Evolutionary conservation across 1,284 basidiomycete species (phyloP).

Genomic region (Taiwanofungus camphoratus): DNA sequence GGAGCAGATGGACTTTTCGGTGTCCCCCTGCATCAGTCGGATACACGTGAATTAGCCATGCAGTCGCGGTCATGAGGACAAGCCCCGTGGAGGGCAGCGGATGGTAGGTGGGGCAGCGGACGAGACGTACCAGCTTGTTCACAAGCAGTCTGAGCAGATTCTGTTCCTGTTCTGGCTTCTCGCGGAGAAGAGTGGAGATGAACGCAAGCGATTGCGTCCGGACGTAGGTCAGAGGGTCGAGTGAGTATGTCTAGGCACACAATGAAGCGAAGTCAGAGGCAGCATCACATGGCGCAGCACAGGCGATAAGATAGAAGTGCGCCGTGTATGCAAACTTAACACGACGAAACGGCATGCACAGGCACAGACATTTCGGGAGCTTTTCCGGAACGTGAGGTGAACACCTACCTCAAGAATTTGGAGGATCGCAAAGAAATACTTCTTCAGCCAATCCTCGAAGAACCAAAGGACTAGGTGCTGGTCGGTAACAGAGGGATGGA

Average conservation of each 20-base stretch:
- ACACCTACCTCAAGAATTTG: conserved; percentile 80
- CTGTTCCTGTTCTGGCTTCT: conserved; percentile 96
- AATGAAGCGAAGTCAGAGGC: too few species aligned
- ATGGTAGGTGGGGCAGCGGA: not conserved
- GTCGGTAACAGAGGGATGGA: conserved; percentile 65
- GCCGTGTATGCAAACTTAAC: too few species aligned
- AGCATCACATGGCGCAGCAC: too few species aligned
- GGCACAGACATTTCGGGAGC: conserved; percentile 7
- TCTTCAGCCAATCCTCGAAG: conserved; percentile 98
- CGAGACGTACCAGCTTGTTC: conserved; percentile 78
- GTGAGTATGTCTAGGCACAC: conserved; percentile 62
- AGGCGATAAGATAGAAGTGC: too few species aligned
- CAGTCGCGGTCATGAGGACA: too few species aligned
- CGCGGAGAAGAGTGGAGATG: conserved; percentile 76
- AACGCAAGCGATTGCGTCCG: conserved; percentile 55
- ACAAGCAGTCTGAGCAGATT: conserved; percentile 89
- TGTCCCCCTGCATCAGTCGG: conserved; percentile 89
- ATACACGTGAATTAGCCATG: too few species aligned
- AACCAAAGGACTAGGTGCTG: conserved; percentile 79
- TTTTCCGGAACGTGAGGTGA: not conserved
- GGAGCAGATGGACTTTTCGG: conserved; percentile 84
- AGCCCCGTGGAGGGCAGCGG: too few species aligned
- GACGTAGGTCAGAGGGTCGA: conserved; percentile 87
- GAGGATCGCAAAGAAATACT: conserved; percentile 91
- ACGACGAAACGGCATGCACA: too few species aligned